Evolutionary conservation across 2,329 filamentous ascomycete species (phyloP), one percentile per base, ranked within the genome.

Genomic region (Talaromyces rugulosus): DNA sequence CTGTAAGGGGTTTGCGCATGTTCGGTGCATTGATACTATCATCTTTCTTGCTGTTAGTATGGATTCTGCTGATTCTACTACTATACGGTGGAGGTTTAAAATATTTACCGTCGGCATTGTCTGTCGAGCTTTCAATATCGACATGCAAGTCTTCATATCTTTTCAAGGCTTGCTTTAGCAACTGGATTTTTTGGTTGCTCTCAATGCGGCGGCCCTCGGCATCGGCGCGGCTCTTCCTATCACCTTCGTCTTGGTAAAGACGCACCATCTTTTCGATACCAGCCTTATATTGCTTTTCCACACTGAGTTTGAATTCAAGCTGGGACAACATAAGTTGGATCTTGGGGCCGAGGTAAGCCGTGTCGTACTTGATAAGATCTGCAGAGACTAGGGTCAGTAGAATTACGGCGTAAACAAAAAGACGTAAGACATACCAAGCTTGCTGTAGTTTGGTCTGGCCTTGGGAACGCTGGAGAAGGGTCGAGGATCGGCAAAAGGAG

Each of bases 181-280:
- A 84, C 70, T 96, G 88, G 56, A 99, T 97, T 81, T 99, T 99
- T 77, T 98, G 94, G 75, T 93, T 96, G 79, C 94, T 98, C 79
- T 99, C 95, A 64, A 96, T 89, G 62, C 90, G 86, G 72, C 92
- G 87, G 56, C 89, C 91, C 69, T 96, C 92, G 50, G 95, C 95
- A 76, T 99, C 95, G 62, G 90, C 88, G 75, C 90, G 91, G 80
- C 94, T 98, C 82, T 96, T 97, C 69, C 93, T 88, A 74, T 99
- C 95, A 33, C 95, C 94, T 76, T 98, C 95, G 85, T 98, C 95
- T 74, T 95, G 89, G 74, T 99, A 99, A 40, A 99, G 83, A 75
- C 95, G 92, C 54, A 97, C 91, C 95, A 99, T 98, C 81, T 99
- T 99, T 78, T 99, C 95, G 69, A 99, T 95, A 65, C 95, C 95